Conservation (phyloP, 2,329 filamentous ascomycete genomes). For the Epichloe glyceriae region DNA sequence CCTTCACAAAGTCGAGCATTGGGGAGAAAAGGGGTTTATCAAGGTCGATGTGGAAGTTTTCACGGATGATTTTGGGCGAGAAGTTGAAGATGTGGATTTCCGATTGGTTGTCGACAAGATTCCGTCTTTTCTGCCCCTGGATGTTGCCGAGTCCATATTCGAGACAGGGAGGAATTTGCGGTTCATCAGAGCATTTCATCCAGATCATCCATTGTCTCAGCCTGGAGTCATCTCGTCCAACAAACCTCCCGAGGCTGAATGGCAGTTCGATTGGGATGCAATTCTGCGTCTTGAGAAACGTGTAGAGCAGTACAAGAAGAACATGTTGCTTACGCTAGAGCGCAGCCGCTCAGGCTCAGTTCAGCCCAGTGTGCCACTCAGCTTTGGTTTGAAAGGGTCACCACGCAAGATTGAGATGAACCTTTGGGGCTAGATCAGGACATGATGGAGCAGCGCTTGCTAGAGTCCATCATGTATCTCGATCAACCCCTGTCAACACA, state of each 20-base stretch:
- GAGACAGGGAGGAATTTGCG: constrained; percentile 67
- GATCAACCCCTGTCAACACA: constrained; percentile 19
- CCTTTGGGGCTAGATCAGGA: constrained; percentile 36
- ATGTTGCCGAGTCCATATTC: constrained; percentile 61
- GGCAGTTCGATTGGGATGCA: constrained; percentile 60
- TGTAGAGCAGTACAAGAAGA: constrained; percentile 29
- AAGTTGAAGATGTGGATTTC: constrained; percentile 46
- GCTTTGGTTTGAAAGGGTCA: constrained; percentile 4
- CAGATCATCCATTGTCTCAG: constrained; percentile 54
- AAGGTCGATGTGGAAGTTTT: constrained; percentile 40
- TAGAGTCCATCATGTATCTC: constrained; percentile 36
- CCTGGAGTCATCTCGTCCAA: constrained; percentile 31
- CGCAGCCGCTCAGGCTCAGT: constrained; percentile 4
- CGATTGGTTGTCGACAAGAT: constrained; percentile 51
- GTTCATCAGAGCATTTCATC: constrained; percentile 57
- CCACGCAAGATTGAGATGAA: constrained; percentile 17
- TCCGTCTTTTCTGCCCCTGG: constrained; percentile 56
- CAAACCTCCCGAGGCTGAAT: constrained; percentile 46
- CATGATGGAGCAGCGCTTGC: constrained; percentile 33
- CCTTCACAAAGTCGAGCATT: constrained; percentile 32
- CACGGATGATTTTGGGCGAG: constrained; percentile 45
- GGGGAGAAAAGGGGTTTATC: constrained; percentile 45
- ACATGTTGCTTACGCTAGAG: constrained; percentile 14
- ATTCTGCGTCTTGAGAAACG: constrained; percentile 51
- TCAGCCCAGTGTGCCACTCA: neutral